Percentiles rank a stretch among this genome's conserved stretches.
These are phyloP conservation scores for bread wheat (Triticum aestivum) DNA, from an alignment of 176 grass and related monocot genomes.

Conservation along the genomic window IWGSC_CS_RefSeq_v2.1 NC_057797.1:533566086-533566585, in stretches of 20 bases:
- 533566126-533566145: background rate
- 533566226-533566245: conserved; percentile 60
- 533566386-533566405: conserved; percentile 60
- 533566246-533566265: conserved; percentile 77
- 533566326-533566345: background rate
- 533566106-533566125: background rate
- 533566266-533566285: conserved; percentile 44
- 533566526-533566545: conserved; percentile 63
- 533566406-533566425: conserved; percentile 66
- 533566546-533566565: conserved; percentile 54
- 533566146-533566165: conserved; percentile 41
- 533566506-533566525: conserved; percentile 68
- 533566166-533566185: conserved; percentile 58
- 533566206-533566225: conserved; percentile 44
- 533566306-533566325: background rate
- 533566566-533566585: conserved; percentile 93
- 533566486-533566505: conserved; percentile 66
- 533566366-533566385: conserved; percentile 86
- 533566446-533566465: conserved; percentile 87
- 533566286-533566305: background rate
- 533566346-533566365: conserved; percentile 44
- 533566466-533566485: conserved; percentile 74
- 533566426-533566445: conserved; percentile 66
- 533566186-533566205: conserved; percentile 86
- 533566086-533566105: conserved; percentile 1